Conservation (phyloP, 208 protist genomes). For the Entamoeba nuttalli region DNA sequence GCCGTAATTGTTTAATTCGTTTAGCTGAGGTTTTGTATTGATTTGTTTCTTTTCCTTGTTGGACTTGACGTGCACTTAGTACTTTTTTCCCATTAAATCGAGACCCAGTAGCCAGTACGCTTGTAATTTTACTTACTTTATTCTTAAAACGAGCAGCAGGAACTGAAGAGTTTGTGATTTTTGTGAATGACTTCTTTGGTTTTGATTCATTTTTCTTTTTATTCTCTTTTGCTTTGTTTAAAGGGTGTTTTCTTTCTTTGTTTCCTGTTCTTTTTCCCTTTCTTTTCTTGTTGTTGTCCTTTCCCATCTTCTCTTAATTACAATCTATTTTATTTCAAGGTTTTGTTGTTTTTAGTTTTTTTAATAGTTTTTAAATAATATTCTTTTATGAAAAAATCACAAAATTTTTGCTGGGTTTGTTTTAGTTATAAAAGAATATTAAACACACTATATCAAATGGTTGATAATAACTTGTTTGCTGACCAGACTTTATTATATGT, state of each 20-base stretch:
- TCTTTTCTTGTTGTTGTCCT: no score
- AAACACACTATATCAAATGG: no score
- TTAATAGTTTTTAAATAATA: no score
- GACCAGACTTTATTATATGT: no score
- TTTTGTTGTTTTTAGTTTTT: no score
- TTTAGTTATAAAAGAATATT: no score
- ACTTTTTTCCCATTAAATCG: not conserved
- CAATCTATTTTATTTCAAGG: no score
- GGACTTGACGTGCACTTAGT: not conserved
- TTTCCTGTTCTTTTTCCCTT: no score
- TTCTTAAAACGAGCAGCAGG: not conserved
- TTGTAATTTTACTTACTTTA: not conserved
- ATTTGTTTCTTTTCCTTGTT: not conserved
- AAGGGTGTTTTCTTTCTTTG: not conserved
- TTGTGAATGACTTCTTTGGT: not conserved
- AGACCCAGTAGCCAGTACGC: not conserved
- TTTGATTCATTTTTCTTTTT: not conserved
- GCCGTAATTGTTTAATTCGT: not conserved
- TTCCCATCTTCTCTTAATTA: no score
- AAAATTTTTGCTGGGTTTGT: no score
- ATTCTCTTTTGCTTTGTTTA: not conserved
- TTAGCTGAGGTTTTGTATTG: not conserved
- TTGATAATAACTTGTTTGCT: no score
- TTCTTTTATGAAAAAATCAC: no score
- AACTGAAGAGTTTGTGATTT: not conserved